phyloP scores from a whole-genome alignment of 2,329 filamentous ascomycete genomes.

The Paracoccidioides lutzii region DNA sequence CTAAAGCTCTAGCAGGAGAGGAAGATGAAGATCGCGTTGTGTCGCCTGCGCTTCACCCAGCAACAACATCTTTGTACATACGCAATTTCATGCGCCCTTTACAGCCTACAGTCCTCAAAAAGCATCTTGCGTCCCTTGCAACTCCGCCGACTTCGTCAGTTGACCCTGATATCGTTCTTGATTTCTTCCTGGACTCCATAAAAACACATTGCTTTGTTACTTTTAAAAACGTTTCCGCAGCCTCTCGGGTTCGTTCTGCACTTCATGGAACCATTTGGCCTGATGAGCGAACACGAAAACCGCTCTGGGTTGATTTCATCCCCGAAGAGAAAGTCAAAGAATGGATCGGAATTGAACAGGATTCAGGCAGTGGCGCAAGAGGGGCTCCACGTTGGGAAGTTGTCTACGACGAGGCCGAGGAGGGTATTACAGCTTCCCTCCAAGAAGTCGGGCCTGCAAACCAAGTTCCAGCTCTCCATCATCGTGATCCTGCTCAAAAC shows the following conservation, averaged over 20 bases:
- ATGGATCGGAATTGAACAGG: conserved; percentile 62
- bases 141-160: conserved; percentile 41
- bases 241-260: conserved; percentile 59
- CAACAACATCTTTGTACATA: conserved; percentile 73
- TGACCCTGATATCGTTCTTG: conserved; percentile 45
- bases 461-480: not conserved
- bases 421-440: conserved; percentile 46
- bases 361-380: conserved; percentile 30
- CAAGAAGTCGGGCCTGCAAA: conserved; percentile 30
- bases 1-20: conserved; percentile 17
- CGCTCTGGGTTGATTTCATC: conserved; percentile 80
- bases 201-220: conserved; percentile 76
- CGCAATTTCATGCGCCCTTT: conserved; percentile 81
- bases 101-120: conserved; percentile 51
- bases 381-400: conserved; percentile 55
- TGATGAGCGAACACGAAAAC: conserved; percentile 69
- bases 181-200: conserved; percentile 72
- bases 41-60: conserved; percentile 52
- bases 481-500: conserved; percentile 13
- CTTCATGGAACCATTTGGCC: conserved; percentile 78
- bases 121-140: conserved; percentile 58
- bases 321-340: conserved; percentile 57
- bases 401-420: conserved; percentile 47
- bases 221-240: conserved; percentile 56
- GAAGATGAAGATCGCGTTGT: conserved; percentile 29